Evolutionary conservation across 2,329 filamentous ascomycete species (phyloP).

Genomic region (Apiospora kogelbergensis): DNA sequence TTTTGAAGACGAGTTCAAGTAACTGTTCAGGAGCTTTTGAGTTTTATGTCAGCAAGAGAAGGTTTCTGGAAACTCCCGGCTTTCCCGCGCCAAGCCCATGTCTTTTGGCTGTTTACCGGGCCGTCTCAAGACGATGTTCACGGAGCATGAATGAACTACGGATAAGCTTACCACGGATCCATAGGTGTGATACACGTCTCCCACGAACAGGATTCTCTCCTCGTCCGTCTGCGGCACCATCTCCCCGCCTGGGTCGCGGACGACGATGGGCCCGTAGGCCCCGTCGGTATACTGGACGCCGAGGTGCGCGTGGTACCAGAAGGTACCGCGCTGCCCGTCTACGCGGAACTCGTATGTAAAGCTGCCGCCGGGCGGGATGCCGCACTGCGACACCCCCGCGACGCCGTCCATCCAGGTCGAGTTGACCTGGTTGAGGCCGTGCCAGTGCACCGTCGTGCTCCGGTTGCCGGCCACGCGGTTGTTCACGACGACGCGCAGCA

Average conservation of each 20-base stretch:
- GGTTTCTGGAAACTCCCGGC: not conserved
- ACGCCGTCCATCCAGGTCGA: conserved; percentile 68
- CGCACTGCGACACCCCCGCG: conserved; percentile 59
- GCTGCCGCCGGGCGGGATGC: conserved; percentile 53
- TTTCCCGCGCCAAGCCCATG: too few species aligned
- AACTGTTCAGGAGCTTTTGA: conserved; percentile 29
- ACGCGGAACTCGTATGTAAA: conserved; percentile 64
- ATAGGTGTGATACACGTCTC: conserved; percentile 39
- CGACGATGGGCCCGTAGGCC: conserved; percentile 59
- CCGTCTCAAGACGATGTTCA: not conserved
- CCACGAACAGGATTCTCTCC: conserved; percentile 38
- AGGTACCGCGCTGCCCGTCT: conserved; percentile 35
- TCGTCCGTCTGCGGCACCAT: conserved; percentile 29
- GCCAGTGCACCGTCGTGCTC: conserved; percentile 64
- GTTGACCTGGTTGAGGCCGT: conserved; percentile 65
- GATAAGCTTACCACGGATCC: conserved; percentile 29
- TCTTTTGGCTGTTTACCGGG: too few species aligned
- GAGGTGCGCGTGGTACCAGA: conserved; percentile 63
- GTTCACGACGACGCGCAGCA: conserved; percentile 38
- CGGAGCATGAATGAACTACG: not conserved
- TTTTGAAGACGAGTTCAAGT: conserved; percentile 31
- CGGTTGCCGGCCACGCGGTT: conserved; percentile 34
- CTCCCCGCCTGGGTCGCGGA: conserved; percentile 34
- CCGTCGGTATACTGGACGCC: conserved; percentile 64
- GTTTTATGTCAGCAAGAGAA: not conserved